Percentiles rank a stretch among this genome's conserved stretches.
These are phyloP conservation scores for Naganishia albida DNA, from an alignment of 1,284 basidiomycete genomes.

Conservation along the genomic window DNA sequence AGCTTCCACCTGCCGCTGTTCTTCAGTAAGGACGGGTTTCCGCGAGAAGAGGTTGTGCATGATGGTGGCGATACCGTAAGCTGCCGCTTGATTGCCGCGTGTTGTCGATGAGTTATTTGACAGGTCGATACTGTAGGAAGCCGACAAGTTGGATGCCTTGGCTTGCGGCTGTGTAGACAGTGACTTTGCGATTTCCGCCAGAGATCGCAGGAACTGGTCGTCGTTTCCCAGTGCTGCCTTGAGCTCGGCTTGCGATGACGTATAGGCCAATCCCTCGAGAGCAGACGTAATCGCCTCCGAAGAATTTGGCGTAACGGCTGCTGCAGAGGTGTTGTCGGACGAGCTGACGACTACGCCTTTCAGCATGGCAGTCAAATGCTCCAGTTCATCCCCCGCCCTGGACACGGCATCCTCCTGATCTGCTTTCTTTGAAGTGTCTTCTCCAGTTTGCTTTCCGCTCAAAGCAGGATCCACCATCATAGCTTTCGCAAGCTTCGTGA, in stretches of 20 bases:
- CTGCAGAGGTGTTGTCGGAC: background rate
- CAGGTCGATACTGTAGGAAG: conserved; percentile 30
- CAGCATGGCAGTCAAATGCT: conserved; percentile 18
- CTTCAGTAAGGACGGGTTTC: conserved; percentile 68
- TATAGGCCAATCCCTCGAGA: conserved; percentile 32
- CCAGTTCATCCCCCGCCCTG: conserved; percentile 10
- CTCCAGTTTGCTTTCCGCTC: conserved; percentile 5
- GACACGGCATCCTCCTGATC: background rate
- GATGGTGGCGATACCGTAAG: conserved; percentile 75
- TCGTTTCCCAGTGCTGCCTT: conserved; percentile 21
- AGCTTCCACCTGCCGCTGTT: conserved; percentile 76
- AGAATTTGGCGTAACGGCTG: background rate
- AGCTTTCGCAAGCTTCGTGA: conserved; percentile 31
- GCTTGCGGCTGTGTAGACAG: background rate
- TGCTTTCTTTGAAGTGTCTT: background rate
- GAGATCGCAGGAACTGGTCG: conserved; percentile 18
- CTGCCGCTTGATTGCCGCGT: conserved; percentile 57
- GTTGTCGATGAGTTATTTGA: background rate
- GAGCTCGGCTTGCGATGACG: conserved; percentile 27
- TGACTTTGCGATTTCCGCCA: conserved; percentile 22
- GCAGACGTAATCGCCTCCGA: conserved; percentile 19
- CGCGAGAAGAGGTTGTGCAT: conserved; percentile 72
- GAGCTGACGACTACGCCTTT: conserved; percentile 28
- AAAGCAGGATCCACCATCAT: conserved; percentile 24
- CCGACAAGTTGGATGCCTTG: conserved; percentile 22